Evolutionary conservation across 2,329 filamentous ascomycete species (phyloP).

Genomic region (Cyphellophora attinorum): DNA sequence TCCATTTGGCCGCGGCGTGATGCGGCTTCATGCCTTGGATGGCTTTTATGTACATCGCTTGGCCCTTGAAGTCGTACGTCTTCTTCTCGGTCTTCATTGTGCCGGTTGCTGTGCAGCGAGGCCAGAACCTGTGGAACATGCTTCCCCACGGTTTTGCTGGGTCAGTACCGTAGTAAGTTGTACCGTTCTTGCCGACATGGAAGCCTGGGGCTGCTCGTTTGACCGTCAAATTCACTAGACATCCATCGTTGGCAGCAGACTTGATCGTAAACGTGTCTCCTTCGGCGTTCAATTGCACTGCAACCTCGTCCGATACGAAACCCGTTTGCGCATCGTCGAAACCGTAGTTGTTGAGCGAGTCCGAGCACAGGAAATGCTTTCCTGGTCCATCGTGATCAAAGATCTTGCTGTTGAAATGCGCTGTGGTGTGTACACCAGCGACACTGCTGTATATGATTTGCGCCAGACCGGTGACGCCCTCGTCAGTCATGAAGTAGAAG

Average conservation of each 20-base stretch:
- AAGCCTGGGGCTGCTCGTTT: conserved; percentile 70
- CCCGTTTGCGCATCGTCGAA: conserved; percentile 76
- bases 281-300: conserved; percentile 76
- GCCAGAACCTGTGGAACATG: conserved; percentile 94
- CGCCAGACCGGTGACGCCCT: conserved; percentile 64
- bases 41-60: conserved; percentile 70
- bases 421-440: conserved; percentile 81
- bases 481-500: conserved; percentile 80
- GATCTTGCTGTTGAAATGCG: conserved; percentile 90
- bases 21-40: conserved; percentile 99
- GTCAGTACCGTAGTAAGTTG: conserved; percentile 77
- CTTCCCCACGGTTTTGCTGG: conserved; percentile 76
- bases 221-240: conserved; percentile 78
- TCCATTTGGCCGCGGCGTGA: conserved; percentile 86
- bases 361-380: conserved; percentile 74
- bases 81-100: conserved; percentile 75
- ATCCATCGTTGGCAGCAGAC: conserved; percentile 70
- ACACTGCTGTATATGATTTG: conserved; percentile 99
- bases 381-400: conserved; percentile 66
- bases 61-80: conserved; percentile 71
- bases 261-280: conserved; percentile 79
- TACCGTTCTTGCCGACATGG: conserved; percentile 74
- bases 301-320: conserved; percentile 80
- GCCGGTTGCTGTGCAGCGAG: conserved; percentile 71
- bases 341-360: conserved; percentile 65